Conservation (phyloP, 345 rosid species). For the Angophora floribunda region DNA sequence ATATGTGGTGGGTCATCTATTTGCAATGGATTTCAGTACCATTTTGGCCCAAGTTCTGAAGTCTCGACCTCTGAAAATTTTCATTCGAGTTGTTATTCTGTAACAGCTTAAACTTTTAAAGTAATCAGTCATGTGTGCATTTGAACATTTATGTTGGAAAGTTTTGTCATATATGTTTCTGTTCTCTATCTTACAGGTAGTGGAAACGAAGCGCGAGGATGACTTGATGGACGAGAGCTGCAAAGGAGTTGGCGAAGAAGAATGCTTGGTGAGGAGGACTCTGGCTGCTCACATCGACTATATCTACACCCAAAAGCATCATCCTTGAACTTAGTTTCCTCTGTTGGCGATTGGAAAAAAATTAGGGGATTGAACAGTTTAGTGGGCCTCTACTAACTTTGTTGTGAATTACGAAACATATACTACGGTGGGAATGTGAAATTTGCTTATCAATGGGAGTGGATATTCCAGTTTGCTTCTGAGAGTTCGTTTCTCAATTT, state of each 20-base stretch:
- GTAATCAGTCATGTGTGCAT: background rate
- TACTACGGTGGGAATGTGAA: background rate
- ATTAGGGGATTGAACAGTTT: background rate
- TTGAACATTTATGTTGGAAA: background rate
- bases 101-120: background rate
- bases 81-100: background rate
- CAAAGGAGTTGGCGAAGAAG: conserved; percentile 35
- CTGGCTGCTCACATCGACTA: conserved; percentile 52
- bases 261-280: conserved; percentile 43
- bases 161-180: background rate
- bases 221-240: conserved; percentile 24
- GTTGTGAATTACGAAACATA: background rate
- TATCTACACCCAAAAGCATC: conserved; percentile 38
- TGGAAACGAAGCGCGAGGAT: background rate
- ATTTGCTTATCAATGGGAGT: background rate
- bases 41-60: background rate
- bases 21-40: background rate
- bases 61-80: background rate
- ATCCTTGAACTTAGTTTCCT: background rate
- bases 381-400: background rate
- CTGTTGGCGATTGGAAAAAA: background rate
- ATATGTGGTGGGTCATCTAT: background rate
- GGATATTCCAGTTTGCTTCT: background rate
- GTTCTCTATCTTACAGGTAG: background rate
- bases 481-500: background rate